Conservation (phyloP, 169 alveolate genomes). For the Cardiosporidium cionae region DNA sequence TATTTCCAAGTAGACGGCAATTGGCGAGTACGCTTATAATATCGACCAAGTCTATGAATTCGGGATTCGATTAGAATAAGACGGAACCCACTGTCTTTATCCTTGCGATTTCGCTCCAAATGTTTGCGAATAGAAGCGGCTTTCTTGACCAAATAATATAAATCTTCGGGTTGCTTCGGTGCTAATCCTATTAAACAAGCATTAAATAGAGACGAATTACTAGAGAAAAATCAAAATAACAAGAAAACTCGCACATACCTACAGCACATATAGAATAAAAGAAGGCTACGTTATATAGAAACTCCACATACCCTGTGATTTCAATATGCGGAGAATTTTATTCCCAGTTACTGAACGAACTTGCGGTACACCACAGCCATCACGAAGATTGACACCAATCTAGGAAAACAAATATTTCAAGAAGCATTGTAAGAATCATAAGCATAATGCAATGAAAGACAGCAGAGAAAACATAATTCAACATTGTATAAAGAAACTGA, state of each 20-base stretch:
- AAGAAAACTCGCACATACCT: too few relatives aligned
- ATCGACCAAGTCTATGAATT: conserved; percentile 96
- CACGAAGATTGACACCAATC: conserved; percentile 97
- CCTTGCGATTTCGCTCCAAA: conserved; percentile 90
- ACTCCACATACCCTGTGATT: conserved; percentile 85
- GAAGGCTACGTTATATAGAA: too few relatives aligned
- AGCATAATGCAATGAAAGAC: too few relatives aligned
- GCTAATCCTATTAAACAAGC: conserved; percentile 69
- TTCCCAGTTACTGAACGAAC: conserved; percentile 90
- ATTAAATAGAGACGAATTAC: too few relatives aligned
- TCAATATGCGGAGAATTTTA: conserved; percentile 91
- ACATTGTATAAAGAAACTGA: too few relatives aligned
- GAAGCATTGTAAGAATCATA: not conserved
- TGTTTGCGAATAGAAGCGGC: conserved; percentile 98
- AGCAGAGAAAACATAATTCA: too few relatives aligned
- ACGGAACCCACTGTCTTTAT: conserved; percentile 92
- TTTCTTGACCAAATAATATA: conserved; percentile 93
- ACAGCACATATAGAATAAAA: too few relatives aligned
- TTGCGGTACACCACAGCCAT: conserved; percentile 94
- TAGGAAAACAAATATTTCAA: conserved; percentile 22
- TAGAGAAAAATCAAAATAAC: too few relatives aligned
- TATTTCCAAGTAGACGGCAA: conserved; percentile 99
- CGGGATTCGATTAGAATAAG: conserved; percentile 92
- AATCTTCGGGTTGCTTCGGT: conserved; percentile 97
- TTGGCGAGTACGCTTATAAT: conserved; percentile 88